Base-by-base conservation (phyloP, 2,329 filamentous ascomycete species). In the Chaetomium strumarium region DNA sequence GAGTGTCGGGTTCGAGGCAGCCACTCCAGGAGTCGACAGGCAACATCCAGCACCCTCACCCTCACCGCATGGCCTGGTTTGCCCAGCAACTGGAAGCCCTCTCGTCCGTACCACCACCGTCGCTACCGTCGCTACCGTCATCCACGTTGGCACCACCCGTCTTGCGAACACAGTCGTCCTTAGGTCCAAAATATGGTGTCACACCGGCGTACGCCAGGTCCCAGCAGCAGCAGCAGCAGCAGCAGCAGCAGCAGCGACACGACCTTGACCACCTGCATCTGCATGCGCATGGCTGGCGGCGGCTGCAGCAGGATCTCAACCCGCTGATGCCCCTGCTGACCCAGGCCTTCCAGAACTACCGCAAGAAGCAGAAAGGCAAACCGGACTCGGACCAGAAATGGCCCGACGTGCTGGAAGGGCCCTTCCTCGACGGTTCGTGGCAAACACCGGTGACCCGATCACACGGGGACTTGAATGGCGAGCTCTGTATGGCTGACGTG, bases 301-400 rank as follows among this genome's bases (percentile, higher is more conserved):
- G 64, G 55, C 70, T 71, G 52, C 66, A 67, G 52, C 66, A 67
- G 49, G 65, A 67, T 33, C 65, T 73, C 61, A 84, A 85, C 67
- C 81, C 82, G 42, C 76, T 85, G 60, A 81, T 58, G 49, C 49
- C 54, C 44, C 31, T 81, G 62, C 74, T 78, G 52, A 81, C 80
- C 59, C 76, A 77, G 14, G 77, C 82, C 56, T 86, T 86, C 62
- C 76, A 79, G 54, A 79, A 83, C 60, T 86, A 86, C 67, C 78
- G 83, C 60, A 77, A 78, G 63, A 79, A 83, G 64, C 82, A 85
- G 67, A 77, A 75, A 56, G 79, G 77, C 53, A 80, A 83, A 60
- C 76, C 80, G 58, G 80, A 83, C 62, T 76, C 80, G 58, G 80
- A 83, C 62, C 74, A 76, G 55, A 80, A 76, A 66, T 79, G 83